Conservation (phyloP, 2,329 filamentous ascomycete genomes). For the Atkinsonella hypoxylon region DNA sequence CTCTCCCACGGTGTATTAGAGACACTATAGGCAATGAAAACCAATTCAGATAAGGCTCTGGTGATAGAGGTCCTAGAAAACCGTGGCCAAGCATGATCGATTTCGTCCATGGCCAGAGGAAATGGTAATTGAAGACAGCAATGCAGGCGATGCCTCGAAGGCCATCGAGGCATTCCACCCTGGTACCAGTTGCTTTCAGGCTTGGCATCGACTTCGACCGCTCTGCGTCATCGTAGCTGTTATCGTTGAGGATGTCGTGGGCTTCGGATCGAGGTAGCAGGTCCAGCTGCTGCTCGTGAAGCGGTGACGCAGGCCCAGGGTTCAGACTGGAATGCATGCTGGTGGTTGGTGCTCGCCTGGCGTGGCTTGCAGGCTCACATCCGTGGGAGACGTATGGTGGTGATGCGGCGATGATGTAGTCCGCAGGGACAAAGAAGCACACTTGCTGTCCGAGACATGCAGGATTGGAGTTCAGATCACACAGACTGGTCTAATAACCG, state of each 20-base stretch:
- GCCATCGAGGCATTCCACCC: slow-evolving; percentile 28
- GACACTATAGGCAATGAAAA: slow-evolving; percentile 27
- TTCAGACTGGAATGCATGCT: background rate
- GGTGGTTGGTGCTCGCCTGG: background rate
- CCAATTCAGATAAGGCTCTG: slow-evolving; percentile 21
- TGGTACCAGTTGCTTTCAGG: slow-evolving; percentile 14
- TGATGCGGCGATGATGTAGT: background rate
- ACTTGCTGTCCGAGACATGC: too few species aligned
- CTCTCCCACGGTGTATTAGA: slow-evolving; percentile 25
- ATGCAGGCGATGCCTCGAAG: slow-evolving; percentile 30
- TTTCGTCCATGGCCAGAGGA: slow-evolving; percentile 28
- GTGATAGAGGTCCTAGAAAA: slow-evolving; percentile 22
- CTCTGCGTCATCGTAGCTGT: background rate
- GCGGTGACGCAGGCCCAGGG: background rate
- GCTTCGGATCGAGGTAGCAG: background rate
- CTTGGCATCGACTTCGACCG: background rate
- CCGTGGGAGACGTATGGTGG: background rate
- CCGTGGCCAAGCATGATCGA: slow-evolving; percentile 29
- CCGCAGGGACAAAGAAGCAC: too few species aligned
- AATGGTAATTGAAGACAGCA: slow-evolving; percentile 31
- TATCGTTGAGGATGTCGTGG: background rate
- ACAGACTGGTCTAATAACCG: too few species aligned
- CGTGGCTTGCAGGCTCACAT: background rate
- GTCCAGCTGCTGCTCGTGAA: background rate
- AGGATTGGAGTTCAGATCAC: too few species aligned